phyloP scores from a whole-genome alignment of 2,329 filamentous ascomycete species.

The Epichloe typhina region DNA sequence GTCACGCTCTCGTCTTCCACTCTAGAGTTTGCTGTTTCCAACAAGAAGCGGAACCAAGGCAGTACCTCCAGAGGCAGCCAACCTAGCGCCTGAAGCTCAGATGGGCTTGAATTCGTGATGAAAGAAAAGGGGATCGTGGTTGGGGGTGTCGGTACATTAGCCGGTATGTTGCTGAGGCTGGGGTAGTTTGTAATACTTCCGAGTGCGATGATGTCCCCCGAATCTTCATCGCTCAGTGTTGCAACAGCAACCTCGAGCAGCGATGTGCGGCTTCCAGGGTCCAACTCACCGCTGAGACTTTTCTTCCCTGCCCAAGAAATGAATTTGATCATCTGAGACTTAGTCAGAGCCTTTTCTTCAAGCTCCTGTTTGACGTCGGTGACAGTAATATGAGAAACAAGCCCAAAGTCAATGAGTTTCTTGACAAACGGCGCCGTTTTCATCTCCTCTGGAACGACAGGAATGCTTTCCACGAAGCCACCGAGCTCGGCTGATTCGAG shows the following conservation, averaged over 20 bases:
- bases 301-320: constrained; percentile 72
- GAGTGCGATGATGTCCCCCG: constrained; percentile 66
- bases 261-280: constrained; percentile 49
- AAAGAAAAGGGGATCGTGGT: constrained; percentile 77
- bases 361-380: constrained; percentile 76
- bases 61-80: constrained; percentile 79
- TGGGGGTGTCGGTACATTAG: constrained; percentile 67
- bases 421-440: constrained; percentile 62
- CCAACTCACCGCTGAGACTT: constrained; percentile 58
- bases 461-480: constrained; percentile 77
- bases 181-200: constrained; percentile 64
- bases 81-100: constrained; percentile 65
- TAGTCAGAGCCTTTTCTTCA: constrained; percentile 66
- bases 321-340: constrained; percentile 68
- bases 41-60: constrained; percentile 71
- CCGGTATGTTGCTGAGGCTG: constrained; percentile 63
- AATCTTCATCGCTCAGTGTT: constrained; percentile 47
- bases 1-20: constrained; percentile 56
- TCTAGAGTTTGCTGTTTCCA: constrained; percentile 51
- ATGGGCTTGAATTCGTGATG: constrained; percentile 52
- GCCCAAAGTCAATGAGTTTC: constrained; percentile 69
- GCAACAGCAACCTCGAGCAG: constrained; percentile 74
- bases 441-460: constrained; percentile 68
- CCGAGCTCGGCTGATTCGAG: constrained; percentile 52
- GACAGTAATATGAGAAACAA: constrained; percentile 79